Evolutionary conservation across 2,329 filamentous ascomycete species (phyloP), one percentile per base, ranked within the genome.

Genomic region (Hypoxylon sp.): DNA sequence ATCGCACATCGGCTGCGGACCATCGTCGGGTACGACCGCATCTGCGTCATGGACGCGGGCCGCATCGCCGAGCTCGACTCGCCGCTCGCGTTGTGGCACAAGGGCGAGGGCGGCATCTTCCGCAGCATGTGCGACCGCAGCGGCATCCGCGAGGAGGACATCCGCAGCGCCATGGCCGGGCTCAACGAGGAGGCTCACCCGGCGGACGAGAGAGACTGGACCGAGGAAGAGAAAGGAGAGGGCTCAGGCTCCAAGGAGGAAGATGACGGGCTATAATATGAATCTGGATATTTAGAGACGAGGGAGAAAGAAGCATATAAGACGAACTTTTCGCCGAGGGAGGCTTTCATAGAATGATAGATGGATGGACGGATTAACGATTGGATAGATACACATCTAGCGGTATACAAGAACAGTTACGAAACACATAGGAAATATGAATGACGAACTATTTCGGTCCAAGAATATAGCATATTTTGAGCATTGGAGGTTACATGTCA

Each of bases 1-100:
- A 97, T 98, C 72, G 94, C 94, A 4, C 94, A 98, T 75, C 84
- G 94, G 4, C 79, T 98, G 68, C 89, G 91, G 70, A 98, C 95
- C 1, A 97, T 99, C 62, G 89, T 98, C 61, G 87, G 88, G 23
- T 98, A 98, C 74, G 94, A 99, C 74, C 87, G 94, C 42, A 97
- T 99, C 72, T 94, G 92, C 69, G 95, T 99, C 67, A 96, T 99
- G 93, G 94, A 98, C 69, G 83, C 88, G 40, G 95, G 95, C 0
- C 77, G 78, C 13, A 97, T 99, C 70, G 91, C 90, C 0, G 93
- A 98, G 81, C 80, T 98, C 62, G 95, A 90, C 70, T 83, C 84
- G 11, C 95, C 95, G 2, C 70, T 89, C 37, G 81, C 79, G 38
- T 78, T 99, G 58, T 98, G 89, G 58, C 98, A 89, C 82, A 83